Evolutionary conservation across 306 rosid genomes (phyloP), one percentile per base, ranked within the genome.

Genomic region (Prunus fruticosa): DNA sequence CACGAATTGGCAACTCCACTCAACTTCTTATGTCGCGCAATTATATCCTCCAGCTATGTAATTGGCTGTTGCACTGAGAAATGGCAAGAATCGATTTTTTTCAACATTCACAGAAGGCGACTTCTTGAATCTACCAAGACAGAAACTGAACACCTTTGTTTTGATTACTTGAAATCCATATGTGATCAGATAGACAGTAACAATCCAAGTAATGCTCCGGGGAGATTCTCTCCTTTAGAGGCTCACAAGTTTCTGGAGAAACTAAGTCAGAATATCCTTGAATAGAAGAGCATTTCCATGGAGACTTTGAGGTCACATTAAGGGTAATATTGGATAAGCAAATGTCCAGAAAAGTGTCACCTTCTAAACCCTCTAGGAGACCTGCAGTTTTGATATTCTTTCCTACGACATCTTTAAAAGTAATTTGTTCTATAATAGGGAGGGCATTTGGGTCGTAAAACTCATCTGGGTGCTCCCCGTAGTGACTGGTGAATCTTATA

Each of bases 381-480:
- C 93, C 97, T 3, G 93, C 95, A 11, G 23, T 67, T 77, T 20
- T 79, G 3, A 91, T 82, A n/a, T 80, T 86, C 76, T 82, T 83
- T 71, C 90, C 94, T 63, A 10, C 72, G 68, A 91, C 87, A 66
- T 89, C 88, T 76, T 88, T 81, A 34, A 89, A 63, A 18, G 94
- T 91, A 57, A 91, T 70, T 68, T 79, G 79, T 71, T 87, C 89
- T 77, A 91, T 75, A 2, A 84, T 66, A 57, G 97, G 97, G 41
- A 86, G 81, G 73, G 88, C 95, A 50, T 69, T 85, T 67, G 90
- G 90, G 67, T 88, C 83, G 51, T 74, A 89, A 77, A 25, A 71
- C 54, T 86, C 83, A 79, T 89, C 90, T 4, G 97, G 95, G 80
- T 89, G 97, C 19, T 89, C 92, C n/a, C 94, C 94, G 41, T 80